Evolutionary conservation across 2,329 filamentous ascomycete species (phyloP).

Genomic region (Beauveria medogensis): DNA sequence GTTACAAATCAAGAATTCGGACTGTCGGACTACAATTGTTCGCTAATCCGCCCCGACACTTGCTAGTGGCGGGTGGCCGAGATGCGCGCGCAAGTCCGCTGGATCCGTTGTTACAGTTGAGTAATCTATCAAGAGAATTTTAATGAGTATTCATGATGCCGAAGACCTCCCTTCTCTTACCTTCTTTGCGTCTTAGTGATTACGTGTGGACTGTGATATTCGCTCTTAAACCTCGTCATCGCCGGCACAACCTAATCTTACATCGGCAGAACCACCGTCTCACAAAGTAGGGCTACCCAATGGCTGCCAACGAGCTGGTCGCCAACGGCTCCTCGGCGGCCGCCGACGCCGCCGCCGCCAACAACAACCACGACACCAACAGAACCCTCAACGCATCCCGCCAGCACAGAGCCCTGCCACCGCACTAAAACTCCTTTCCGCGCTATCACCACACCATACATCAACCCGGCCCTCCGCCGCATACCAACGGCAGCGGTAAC

Average conservation of each 20-base stretch:
- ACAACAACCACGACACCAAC: too few species aligned
- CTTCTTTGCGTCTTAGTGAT: too few species aligned
- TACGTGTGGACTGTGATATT: background rate
- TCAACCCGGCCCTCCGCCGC: too few species aligned
- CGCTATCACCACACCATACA: too few species aligned
- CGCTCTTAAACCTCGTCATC: background rate
- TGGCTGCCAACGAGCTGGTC: background rate
- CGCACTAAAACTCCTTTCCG: too few species aligned
- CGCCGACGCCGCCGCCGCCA: too few species aligned
- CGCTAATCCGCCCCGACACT: background rate
- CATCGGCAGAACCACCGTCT: too few species aligned
- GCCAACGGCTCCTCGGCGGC: too few species aligned
- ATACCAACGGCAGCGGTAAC: background rate
- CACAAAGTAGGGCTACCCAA: background rate
- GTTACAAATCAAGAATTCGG: background rate
- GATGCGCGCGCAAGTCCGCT: constrained; percentile 2
- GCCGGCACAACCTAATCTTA: too few species aligned
- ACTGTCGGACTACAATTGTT: background rate
- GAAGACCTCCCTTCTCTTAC: too few species aligned
- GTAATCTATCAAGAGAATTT: background rate
- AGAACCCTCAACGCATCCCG: too few species aligned
- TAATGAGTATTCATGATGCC: background rate
- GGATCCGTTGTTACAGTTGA: background rate
- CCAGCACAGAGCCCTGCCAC: too few species aligned
- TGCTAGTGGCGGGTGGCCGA: background rate